These are phyloP conservation scores for Blastobotrys aristatus DNA, from an alignment of 1,139 yeast genomes.

Conservation along the genomic window DNA sequence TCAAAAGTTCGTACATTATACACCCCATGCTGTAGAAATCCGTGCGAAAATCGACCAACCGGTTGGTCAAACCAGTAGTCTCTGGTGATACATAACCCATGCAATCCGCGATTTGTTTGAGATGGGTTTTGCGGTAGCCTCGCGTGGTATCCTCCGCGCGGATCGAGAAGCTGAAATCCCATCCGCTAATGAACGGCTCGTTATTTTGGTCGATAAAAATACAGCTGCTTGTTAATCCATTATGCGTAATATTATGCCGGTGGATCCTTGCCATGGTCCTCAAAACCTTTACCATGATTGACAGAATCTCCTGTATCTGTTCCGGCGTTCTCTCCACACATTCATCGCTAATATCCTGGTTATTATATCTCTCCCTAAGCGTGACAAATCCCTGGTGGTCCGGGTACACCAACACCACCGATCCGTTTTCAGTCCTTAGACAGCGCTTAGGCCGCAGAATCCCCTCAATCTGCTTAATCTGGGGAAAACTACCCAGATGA, in stretches of 20 bases:
- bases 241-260: constrained; percentile 45
- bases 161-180: constrained; percentile 49
- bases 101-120: constrained; percentile 36
- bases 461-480: constrained; percentile 22
- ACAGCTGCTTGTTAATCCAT: constrained; percentile 43
- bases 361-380: constrained; percentile 24
- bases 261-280: constrained; percentile 41
- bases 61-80: constrained; percentile 41
- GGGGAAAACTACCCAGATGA: constrained; percentile 9
- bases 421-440: constrained; percentile 20
- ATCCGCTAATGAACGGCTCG: constrained; percentile 43
- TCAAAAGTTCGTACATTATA: constrained; percentile 45
- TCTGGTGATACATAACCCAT: constrained; percentile 53
- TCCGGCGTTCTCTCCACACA: constrained; percentile 6
- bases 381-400: constrained; percentile 22
- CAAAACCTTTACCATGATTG: constrained; percentile 37
- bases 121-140: constrained; percentile 29
- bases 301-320: constrained; percentile 37
- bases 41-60: constrained; percentile 45
- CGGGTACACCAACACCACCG: constrained; percentile 25
- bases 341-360: neutral
- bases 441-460: constrained; percentile 26
- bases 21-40: constrained; percentile 52
- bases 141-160: constrained; percentile 42
- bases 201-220: constrained; percentile 36